phyloP scores from a whole-genome alignment of 2,329 filamentous ascomycete species.

The Alternaria burnsii region DNA sequence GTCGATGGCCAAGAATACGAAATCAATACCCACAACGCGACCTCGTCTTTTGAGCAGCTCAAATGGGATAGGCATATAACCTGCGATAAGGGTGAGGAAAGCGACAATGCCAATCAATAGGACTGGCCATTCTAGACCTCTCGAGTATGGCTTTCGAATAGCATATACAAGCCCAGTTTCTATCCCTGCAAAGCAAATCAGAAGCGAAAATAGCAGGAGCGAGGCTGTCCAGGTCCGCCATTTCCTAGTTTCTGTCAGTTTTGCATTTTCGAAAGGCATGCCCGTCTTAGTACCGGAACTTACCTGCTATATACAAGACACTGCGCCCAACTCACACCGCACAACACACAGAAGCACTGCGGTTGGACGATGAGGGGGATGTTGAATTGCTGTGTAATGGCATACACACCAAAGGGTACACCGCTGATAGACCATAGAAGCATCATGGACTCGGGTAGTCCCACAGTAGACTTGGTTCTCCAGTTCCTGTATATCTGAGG shows the following conservation, averaged over 20 bases:
- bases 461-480: constrained; percentile 69
- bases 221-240: constrained; percentile 52
- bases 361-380: constrained; percentile 54
- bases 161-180: constrained; percentile 65
- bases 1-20: constrained; percentile 66
- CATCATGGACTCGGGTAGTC: constrained; percentile 74
- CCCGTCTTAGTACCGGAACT: neutral
- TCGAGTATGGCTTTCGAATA: constrained; percentile 61
- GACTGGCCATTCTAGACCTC: constrained; percentile 61
- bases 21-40: constrained; percentile 66
- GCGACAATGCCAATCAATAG: constrained; percentile 64
- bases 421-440: constrained; percentile 72
- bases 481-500: constrained; percentile 72
- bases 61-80: constrained; percentile 66
- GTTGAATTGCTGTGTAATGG: constrained; percentile 61
- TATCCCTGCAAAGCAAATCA: constrained; percentile 59
- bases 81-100: constrained; percentile 62
- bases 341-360: constrained; percentile 58
- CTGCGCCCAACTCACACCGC: constrained; percentile 59
- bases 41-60: constrained; percentile 68
- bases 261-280: neutral
- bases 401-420: constrained; percentile 69
- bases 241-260: constrained; percentile 27
- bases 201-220: constrained; percentile 17
- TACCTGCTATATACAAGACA: constrained; percentile 59